Percentiles rank a stretch among this genome's conserved stretches.
Evolutionary conservation across 2,329 filamentous ascomycete species (phyloP).

Genomic region (Colletotrichum endophyticum): DNA sequence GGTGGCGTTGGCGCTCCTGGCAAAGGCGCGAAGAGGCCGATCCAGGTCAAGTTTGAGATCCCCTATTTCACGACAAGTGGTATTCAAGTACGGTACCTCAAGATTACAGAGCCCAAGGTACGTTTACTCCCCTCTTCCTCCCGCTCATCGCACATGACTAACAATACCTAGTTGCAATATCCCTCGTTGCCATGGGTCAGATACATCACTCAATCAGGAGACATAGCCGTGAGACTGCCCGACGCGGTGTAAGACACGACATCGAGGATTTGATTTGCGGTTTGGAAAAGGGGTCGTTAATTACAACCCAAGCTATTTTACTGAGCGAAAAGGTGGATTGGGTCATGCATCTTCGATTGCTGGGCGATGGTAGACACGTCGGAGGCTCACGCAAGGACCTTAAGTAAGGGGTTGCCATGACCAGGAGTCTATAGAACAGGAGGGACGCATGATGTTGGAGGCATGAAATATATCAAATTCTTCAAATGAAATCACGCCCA

Average conservation of each 20-base stretch:
- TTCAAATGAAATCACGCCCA: too few species aligned
- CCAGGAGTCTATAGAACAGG: not conserved
- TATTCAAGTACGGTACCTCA: constrained; percentile 97
- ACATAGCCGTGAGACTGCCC: constrained; percentile 94
- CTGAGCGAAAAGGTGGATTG: not conserved
- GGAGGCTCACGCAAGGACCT: not conserved
- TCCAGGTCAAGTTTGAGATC: constrained; percentile 99
- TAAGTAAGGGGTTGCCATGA: not conserved
- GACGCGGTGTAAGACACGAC: constrained; percentile 70
- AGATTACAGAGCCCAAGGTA: constrained; percentile 99
- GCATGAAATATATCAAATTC: not conserved
- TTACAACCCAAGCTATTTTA: not conserved
- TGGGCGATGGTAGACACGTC: not conserved
- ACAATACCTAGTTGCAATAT: constrained; percentile 80
- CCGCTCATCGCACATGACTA: not conserved
- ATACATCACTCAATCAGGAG: constrained; percentile 97
- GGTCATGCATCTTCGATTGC: not conserved
- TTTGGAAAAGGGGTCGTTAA: not conserved
- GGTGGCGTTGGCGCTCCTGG: constrained; percentile 78
- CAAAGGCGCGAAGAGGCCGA: constrained; percentile 91
- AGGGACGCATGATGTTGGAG: not conserved
- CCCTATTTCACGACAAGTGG: constrained; percentile 99
- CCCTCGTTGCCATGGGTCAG: constrained; percentile 96
- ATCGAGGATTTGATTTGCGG: not conserved
- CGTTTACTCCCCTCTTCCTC: constrained; percentile 29